Conservation (phyloP, 345 rosid species). For the Eucalyptus camaldulensis region DNA sequence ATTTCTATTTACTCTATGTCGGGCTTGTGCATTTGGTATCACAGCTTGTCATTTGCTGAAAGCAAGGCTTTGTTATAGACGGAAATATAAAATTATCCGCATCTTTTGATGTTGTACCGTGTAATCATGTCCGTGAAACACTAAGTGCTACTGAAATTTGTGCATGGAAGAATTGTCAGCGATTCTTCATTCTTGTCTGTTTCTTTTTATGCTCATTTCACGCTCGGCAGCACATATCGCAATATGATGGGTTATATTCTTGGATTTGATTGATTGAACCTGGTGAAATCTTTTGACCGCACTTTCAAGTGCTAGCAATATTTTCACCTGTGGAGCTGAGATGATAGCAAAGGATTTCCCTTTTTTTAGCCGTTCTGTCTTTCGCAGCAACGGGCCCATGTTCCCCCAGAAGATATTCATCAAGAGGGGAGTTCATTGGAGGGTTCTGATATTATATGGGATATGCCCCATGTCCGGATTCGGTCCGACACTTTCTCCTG, state of each 20-base stretch:
- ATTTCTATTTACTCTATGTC: neutral
- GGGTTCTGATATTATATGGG: slow-evolving; percentile 89
- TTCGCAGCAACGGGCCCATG: slow-evolving; percentile 81
- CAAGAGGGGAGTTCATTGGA: slow-evolving; percentile 84
- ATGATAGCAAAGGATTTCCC: neutral
- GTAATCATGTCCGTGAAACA: neutral
- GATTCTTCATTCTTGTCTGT: neutral
- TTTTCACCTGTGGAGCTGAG: neutral
- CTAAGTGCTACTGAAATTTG: neutral
- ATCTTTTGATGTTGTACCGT: neutral
- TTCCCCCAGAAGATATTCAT: slow-evolving; percentile 76
- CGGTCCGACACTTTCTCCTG: neutral
- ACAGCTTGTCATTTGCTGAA: neutral
- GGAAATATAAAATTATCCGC: neutral
- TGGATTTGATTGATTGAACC: neutral
- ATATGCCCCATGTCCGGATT: slow-evolving; percentile 66
- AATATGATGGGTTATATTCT: neutral
- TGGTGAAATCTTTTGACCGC: neutral
- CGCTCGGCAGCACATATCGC: neutral
- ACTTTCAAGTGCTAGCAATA: slow-evolving; percentile 65
- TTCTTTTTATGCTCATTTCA: neutral
- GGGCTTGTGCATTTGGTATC: neutral
- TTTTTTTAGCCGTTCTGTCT: neutral
- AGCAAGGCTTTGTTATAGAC: neutral
- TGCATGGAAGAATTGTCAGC: neutral